Evolutionary conservation across 2,329 filamentous ascomycete genomes (phyloP), one percentile per base, ranked within the genome.

Genomic region (Monosporascus sp.): DNA sequence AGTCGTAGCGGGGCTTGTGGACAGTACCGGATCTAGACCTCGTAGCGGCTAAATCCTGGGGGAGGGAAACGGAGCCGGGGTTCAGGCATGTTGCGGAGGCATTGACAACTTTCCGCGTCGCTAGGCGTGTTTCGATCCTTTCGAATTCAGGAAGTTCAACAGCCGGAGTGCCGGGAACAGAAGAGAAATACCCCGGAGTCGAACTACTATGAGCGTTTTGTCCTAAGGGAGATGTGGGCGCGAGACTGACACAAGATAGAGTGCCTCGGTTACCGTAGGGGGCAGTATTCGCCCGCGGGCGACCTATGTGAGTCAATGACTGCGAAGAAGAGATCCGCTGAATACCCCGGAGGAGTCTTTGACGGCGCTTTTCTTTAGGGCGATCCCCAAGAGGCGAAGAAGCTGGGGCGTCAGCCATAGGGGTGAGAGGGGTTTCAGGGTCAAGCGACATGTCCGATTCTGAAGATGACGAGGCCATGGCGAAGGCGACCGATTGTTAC

Each of bases 281-380:
- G 63, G 87, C 88, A 64, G 82, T 86, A 54, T 82, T 79, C 7
- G 89, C 86, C 52, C 85, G 79, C 26, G 83, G 75, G 55, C 87
- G 82, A 52, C 84, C 80, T 51, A 85, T 70, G 54, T 81, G 81
- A 41, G 80, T 77, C 49, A 96, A 73, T 17, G 88, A 89, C 1
- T 88, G 86, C 7, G 87, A 90, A 0, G 91, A 96, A 11, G 89
- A 86, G 65, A 95, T 93, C 54, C 89, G 86, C 57, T 93, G 87
- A 48, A 96, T 78, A 35, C 86, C 84, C 58, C 85, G 84, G 18
- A 95, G 75, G 37, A 96, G 71, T 55, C 86, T 83, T 62, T 86
- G 83, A 47, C 88, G 82, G 51, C 84, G 81, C 68, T 86, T 91
- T 53, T 81, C 75, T 70, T 87, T 90, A 26, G 74, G 76, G 3